A percentile compares a stretch with the other conserved stretches of the same genome.
Conservation (phyloP, 192 early-diverging fungal genomes). For the Phlyctochytrium planicorne region DNA sequence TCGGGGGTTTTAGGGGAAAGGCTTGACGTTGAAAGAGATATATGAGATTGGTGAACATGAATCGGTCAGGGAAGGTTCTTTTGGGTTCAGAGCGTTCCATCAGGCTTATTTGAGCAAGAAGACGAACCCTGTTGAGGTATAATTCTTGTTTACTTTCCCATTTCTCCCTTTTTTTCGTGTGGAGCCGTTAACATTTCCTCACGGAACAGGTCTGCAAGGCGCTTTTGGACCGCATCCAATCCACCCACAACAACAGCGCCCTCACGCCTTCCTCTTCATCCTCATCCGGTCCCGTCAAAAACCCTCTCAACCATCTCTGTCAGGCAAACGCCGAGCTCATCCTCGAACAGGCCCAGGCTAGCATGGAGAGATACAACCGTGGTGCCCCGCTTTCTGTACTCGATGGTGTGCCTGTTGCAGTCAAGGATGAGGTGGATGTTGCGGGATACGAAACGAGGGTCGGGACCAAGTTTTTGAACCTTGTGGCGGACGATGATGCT, state of each 20-base stretch:
- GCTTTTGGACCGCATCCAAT: slow-evolving; percentile 21
- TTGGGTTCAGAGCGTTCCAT: slow-evolving; percentile 18
- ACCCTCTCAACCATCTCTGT: slow-evolving; percentile 16
- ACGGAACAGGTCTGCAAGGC: slow-evolving; percentile 25
- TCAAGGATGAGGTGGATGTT: slow-evolving; percentile 74
- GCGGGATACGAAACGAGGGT: slow-evolving; percentile 44
- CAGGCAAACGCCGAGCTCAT: slow-evolving; percentile 16
- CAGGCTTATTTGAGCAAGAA: slow-evolving; percentile 22
- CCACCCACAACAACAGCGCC: slow-evolving; percentile 3
- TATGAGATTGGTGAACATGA: background rate
- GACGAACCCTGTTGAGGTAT: slow-evolving; percentile 31
- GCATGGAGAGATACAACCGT: slow-evolving; percentile 51
- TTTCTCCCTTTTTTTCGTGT: no score
- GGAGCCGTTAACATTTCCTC: background rate
- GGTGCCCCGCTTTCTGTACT: slow-evolving; percentile 53
- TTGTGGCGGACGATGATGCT: slow-evolving; percentile 50
- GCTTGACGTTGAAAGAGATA: background rate
- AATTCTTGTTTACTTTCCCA: no score
- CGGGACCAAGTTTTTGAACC: slow-evolving; percentile 65
- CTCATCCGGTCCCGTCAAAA: slow-evolving; percentile 11
- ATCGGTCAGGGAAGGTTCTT: slow-evolving; percentile 5
- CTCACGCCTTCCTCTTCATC: slow-evolving; percentile 5
- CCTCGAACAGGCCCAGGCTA: slow-evolving; percentile 48
- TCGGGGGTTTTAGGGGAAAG: no score
- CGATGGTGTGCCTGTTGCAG: slow-evolving; percentile 71